phyloP scores from a whole-genome alignment of 495 filamentous ascomycete species.

The Annulohypoxylon nitens region DNA sequence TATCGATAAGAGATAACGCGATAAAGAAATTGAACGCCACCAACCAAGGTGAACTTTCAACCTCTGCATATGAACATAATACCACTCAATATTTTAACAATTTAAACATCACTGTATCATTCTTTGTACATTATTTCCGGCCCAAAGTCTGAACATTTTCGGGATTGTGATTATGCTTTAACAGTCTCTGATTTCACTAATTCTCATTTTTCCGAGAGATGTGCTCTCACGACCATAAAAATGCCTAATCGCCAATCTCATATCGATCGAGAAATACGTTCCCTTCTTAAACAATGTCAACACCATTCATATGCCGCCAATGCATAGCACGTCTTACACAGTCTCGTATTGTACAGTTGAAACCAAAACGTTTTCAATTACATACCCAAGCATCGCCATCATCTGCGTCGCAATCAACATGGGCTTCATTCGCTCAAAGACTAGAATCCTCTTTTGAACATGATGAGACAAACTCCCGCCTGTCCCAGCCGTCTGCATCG shows the following conservation, averaged over 20 bases:
- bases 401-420: slow-evolving; percentile 9
- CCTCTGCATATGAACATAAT: background rate
- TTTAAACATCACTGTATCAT: background rate
- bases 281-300: slow-evolving; percentile 40
- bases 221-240: slow-evolving; percentile 26
- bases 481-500: background rate
- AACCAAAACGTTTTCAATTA: slow-evolving; percentile 13
- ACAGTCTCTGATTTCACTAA: background rate
- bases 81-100: background rate
- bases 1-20: slow-evolving; percentile 31
- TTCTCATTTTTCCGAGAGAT: background rate
- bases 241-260: slow-evolving; percentile 18
- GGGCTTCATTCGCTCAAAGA: slow-evolving; percentile 9
- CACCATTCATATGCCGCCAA: slow-evolving; percentile 46
- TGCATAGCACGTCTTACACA: slow-evolving; percentile 39
- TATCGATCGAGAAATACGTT: slow-evolving; percentile 24
- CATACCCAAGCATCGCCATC: slow-evolving; percentile 29
- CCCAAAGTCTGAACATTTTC: background rate
- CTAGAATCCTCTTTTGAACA: background rate
- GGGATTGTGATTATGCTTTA: background rate
- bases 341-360: background rate
- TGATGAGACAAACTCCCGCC: background rate
- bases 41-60: background rate
- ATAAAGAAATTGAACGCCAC: slow-evolving; percentile 10
- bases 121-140: background rate